These are phyloP conservation scores for Bjerkandera adusta DNA, from an alignment of 1,284 basidiomycete genomes.

Conservation along the genomic window DNA sequence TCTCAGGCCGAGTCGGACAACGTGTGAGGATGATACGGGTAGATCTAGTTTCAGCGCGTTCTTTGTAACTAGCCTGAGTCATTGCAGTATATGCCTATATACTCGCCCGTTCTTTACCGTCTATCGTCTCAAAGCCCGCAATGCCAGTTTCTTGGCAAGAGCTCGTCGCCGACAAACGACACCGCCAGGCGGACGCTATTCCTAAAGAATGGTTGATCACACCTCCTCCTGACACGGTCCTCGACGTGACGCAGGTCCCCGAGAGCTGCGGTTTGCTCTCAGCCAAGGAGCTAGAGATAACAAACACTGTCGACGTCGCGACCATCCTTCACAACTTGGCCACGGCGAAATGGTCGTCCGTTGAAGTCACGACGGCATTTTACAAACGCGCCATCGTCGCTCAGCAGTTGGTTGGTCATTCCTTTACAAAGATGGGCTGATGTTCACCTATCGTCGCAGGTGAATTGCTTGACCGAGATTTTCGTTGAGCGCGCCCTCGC, in stretches of 20 bases:
- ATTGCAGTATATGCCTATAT: neutral
- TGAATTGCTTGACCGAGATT: slow-evolving; percentile 51
- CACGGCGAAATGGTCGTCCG: slow-evolving; percentile 38
- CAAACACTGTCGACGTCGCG: slow-evolving; percentile 40
- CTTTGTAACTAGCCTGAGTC: neutral
- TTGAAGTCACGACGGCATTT: slow-evolving; percentile 52
- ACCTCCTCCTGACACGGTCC: slow-evolving; percentile 28
- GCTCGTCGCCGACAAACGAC: slow-evolving; percentile 39
- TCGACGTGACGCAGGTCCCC: slow-evolving; percentile 44
- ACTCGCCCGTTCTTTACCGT: neutral
- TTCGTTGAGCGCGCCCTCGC: slow-evolving; percentile 46
- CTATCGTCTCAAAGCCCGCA: neutral
- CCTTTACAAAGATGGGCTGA: slow-evolving; percentile 10
- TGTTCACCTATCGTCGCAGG: slow-evolving; percentile 25
- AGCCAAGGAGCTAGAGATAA: slow-evolving; percentile 46
- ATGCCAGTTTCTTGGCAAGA: slow-evolving; percentile 37
- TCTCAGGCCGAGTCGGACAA: neutral
- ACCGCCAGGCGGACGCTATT: slow-evolving; percentile 43
- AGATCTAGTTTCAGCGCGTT: neutral
- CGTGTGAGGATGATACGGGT: neutral
- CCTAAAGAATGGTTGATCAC: slow-evolving; percentile 46
- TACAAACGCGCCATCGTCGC: slow-evolving; percentile 60
- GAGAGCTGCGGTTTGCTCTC: slow-evolving; percentile 44
- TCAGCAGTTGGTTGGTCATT: slow-evolving; percentile 50
- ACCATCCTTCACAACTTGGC: slow-evolving; percentile 39